A percentile compares a stretch with the other conserved stretches of the same genome.
phyloP scores from a whole-genome alignment of 257 asterid genomes.

The Nemophila menziesii region DNA sequence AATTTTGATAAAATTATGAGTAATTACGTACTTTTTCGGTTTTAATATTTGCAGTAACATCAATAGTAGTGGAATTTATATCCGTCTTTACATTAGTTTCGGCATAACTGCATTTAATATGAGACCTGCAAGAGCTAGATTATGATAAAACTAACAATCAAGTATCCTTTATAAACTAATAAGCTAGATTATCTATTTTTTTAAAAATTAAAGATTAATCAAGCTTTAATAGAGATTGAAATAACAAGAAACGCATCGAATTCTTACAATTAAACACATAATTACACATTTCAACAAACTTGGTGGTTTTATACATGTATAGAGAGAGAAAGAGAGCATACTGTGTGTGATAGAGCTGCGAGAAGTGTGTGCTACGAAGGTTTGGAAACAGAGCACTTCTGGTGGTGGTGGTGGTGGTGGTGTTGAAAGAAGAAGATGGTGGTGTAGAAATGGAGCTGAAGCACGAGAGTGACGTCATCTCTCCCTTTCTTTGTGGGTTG shows the following conservation, averaged over 20 bases:
- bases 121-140: constrained; percentile 31
- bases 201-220: too few relatives aligned
- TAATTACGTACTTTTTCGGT: constrained; percentile 51
- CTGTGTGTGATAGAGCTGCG: neutral
- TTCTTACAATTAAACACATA: too few relatives aligned
- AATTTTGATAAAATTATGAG: neutral
- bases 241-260: too few relatives aligned
- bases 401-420: neutral
- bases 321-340: neutral
- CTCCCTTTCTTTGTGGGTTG: constrained; percentile 2
- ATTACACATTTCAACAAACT: neutral
- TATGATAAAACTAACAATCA: neutral
- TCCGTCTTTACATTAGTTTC: constrained; percentile 26
- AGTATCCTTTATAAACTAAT: too few relatives aligned
- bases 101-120: constrained; percentile 64
- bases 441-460: constrained; percentile 23
- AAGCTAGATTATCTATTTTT: too few relatives aligned
- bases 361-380: neutral
- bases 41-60: constrained; percentile 81
- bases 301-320: neutral
- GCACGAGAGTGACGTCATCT: constrained; percentile 35
- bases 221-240: too few relatives aligned
- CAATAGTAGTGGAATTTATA: constrained; percentile 43
- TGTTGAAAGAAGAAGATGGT: constrained; percentile 11
- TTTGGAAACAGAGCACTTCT: constrained; percentile 12